phyloP scores from a whole-genome alignment of 441 rosid genomes.

The Brassica balearica region DNA sequence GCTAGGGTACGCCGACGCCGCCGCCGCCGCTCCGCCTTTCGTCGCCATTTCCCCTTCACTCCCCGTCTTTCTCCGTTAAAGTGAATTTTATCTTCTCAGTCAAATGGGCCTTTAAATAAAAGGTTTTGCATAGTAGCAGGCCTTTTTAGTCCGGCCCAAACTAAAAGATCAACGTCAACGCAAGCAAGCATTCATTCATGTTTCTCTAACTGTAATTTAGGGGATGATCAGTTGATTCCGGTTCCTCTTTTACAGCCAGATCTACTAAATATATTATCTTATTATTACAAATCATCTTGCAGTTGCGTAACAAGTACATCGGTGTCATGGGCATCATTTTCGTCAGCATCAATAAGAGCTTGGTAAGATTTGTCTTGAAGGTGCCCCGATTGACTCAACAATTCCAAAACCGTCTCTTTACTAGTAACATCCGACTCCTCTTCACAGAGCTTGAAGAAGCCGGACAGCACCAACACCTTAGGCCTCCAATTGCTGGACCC shows the following conservation, averaged over 20 bases:
- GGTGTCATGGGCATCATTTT: slow-evolving; percentile 18
- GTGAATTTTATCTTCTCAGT: slow-evolving; percentile 10
- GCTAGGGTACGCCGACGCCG: slow-evolving; percentile 66
- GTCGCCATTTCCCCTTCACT: slow-evolving; percentile 55
- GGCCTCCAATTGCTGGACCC: slow-evolving; percentile 83
- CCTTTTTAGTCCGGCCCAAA: slow-evolving; percentile 17
- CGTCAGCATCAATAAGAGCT: slow-evolving; percentile 45
- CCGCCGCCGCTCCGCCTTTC: slow-evolving; percentile 46
- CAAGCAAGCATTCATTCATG: slow-evolving; percentile 5
- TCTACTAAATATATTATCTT: background rate
- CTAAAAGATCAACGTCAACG: background rate
- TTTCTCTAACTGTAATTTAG: slow-evolving; percentile 9
- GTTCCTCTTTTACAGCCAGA: slow-evolving; percentile 21
- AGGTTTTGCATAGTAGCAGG: background rate
- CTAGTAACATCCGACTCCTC: slow-evolving; percentile 52
- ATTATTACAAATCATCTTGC: slow-evolving; percentile 36
- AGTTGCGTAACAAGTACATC: slow-evolving; percentile 33
- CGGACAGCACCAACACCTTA: slow-evolving; percentile 56
- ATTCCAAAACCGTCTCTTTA: slow-evolving; percentile 42
- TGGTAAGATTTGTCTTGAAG: slow-evolving; percentile 59
- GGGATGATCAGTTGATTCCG: slow-evolving; percentile 4
- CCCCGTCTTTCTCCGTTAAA: slow-evolving; percentile 22
- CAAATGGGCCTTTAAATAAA: slow-evolving; percentile 9
- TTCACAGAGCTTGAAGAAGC: slow-evolving; percentile 52
- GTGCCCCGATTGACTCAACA: slow-evolving; percentile 59